phyloP scores from a whole-genome alignment of 2,329 filamentous ascomycete genomes.

The Alternaria viburni region DNA sequence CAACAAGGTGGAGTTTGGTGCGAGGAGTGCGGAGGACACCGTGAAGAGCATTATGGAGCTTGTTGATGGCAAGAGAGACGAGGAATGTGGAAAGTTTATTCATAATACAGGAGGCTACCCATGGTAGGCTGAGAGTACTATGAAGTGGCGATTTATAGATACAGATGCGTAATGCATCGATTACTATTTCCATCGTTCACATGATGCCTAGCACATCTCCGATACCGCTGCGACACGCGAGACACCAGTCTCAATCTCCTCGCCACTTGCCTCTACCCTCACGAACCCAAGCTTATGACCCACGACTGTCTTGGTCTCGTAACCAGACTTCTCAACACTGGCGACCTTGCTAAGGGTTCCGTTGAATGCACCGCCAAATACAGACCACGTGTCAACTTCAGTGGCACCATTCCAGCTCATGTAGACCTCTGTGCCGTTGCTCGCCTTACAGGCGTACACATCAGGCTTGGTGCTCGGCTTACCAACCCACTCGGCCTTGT shows the following conservation, averaged over 20 bases:
- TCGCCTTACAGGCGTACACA: slow-evolving; percentile 5
- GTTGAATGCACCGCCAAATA: slow-evolving; percentile 1
- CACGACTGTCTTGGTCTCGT: not conserved
- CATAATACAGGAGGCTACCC: slow-evolving; percentile 40
- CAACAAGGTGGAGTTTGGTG: slow-evolving; percentile 46
- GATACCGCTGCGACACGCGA: not conserved
- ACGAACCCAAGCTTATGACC: not conserved
- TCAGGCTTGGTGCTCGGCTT: slow-evolving; percentile 7
- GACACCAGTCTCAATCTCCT: not conserved
- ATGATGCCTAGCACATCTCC: not conserved
- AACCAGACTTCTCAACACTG: not conserved
- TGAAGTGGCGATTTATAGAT: not conserved
- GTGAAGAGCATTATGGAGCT: slow-evolving; percentile 46
- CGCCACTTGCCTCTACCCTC: not conserved
- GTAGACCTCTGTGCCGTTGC: slow-evolving; percentile 6
- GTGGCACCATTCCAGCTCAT: slow-evolving; percentile 21
- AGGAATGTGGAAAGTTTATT: slow-evolving; percentile 39
- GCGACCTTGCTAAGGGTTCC: not conserved
- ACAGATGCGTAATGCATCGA: not conserved
- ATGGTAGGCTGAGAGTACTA: slow-evolving; percentile 25
- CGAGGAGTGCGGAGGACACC: slow-evolving; percentile 41
- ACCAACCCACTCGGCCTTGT: slow-evolving; percentile 13
- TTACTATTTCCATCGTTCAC: not conserved
- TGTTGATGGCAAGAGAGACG: slow-evolving; percentile 48
- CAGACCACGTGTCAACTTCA: slow-evolving; percentile 2